Evolutionary conservation across 139 green algal species (phyloP).

Genomic region (Chlorella sp.): DNA sequence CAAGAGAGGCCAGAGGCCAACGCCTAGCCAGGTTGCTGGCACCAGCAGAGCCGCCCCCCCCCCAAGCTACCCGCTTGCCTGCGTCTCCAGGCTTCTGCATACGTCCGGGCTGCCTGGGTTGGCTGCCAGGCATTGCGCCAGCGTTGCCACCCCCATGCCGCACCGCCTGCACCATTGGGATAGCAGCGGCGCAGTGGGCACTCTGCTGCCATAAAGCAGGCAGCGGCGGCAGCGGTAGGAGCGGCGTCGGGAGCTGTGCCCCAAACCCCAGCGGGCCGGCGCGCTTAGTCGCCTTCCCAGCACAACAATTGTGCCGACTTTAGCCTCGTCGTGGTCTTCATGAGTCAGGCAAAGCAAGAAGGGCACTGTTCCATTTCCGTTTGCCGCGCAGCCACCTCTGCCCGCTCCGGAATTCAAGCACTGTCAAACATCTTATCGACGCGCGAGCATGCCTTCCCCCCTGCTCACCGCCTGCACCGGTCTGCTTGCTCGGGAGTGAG

Average conservation of each 20-base stretch:
- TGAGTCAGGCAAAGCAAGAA: background rate
- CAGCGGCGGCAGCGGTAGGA: background rate
- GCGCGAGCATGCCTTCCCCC: background rate
- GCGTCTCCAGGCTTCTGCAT: slow-evolving; percentile 35
- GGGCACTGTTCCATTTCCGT: background rate
- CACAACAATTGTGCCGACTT: background rate
- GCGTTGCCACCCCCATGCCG: background rate
- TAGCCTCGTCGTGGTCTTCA: background rate
- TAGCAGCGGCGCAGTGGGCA: background rate
- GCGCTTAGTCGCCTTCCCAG: background rate
- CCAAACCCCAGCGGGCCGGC: no score
- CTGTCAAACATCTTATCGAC: background rate
- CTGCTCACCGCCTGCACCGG: slow-evolving; percentile 2
- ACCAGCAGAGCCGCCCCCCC: background rate
- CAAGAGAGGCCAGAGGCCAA: background rate
- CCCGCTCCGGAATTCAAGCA: background rate
- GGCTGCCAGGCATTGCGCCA: slow-evolving; percentile 15
- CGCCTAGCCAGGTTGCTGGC: background rate
- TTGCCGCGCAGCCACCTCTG: background rate
- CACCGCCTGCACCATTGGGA: slow-evolving; percentile 1
- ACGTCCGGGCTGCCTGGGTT: background rate
- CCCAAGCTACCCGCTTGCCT: background rate
- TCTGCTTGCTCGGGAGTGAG: slow-evolving; percentile 12
- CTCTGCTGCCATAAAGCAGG: no score
- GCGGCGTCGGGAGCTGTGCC: background rate